Evolutionary conservation across 192 early-diverging fungal species (phyloP), one percentile per base, ranked within the genome.

Genomic region (Entomortierella beljakovae): DNA sequence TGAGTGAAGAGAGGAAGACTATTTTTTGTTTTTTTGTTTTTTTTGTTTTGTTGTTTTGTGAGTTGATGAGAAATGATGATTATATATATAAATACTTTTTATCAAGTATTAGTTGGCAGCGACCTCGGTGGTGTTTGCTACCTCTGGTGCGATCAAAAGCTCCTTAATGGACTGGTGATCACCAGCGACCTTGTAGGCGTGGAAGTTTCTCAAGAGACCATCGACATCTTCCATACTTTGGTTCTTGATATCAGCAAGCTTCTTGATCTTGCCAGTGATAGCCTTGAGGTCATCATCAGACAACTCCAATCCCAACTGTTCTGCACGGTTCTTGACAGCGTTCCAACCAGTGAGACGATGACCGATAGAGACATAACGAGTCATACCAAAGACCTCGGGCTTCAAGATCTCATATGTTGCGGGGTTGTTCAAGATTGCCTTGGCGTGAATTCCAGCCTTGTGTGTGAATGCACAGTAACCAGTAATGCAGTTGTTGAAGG

Each of bases 401-500:
- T 95, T 94, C 68, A 99, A 85, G 76, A 99, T 98, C 85, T 99
- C 97, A 80, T 99, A 99, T 6, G 96, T 99, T 53, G 90, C 92
- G 28, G 97, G 97, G 89, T 99, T 98, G 88, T 99, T 99, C 58
- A 99, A 88, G 75, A 99, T 97, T 58, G 97, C 97, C 86, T 99
- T 99, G 87, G 97, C 97, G 82, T 99, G 97, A 82, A 98, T 99
- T 77, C 97, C 97, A 40, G 97, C 96, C 91, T 99, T 99, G 88
- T 99, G 97, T 7, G 97, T 98, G 83, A 99, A 98, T 42, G 96
- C 96, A 81, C 95, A 97, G 86, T 98, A 97, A 38, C 97, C 97
- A 31, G 97, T 99, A 81, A 99, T 96, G 84, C 96, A 97, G 89
- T 99, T 98, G 91, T 99, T 99, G 90, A 99, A 99, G 26, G 97